These are phyloP conservation scores for Aspergillus proliferans DNA, from an alignment of 2,329 filamentous ascomycete species.

Conservation along the genomic window DNA sequence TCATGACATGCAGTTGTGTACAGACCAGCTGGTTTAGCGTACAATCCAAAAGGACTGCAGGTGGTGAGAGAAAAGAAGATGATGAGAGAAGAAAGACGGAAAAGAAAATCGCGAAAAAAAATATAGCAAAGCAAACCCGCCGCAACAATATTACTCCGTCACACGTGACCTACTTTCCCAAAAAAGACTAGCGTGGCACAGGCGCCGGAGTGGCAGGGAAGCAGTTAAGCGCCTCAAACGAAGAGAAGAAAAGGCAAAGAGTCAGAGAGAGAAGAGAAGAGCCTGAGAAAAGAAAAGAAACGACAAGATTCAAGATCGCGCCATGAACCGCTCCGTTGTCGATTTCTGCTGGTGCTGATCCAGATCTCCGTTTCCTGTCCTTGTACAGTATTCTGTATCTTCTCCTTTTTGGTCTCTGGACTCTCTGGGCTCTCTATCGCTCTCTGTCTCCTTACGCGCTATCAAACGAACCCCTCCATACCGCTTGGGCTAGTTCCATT, in stretches of 20 bases:
- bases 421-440: conserved; percentile 1
- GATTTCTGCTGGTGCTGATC: no score
- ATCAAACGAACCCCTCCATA: no score
- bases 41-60: not conserved
- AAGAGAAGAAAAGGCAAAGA: conserved; percentile 8
- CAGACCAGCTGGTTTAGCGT: no score
- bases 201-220: not conserved
- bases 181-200: conserved; percentile 10
- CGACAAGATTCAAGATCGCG: not conserved
- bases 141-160: conserved; percentile 8
- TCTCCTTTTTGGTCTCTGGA: not conserved
- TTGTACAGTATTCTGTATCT: no score
- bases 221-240: no score
- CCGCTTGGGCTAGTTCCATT: not conserved
- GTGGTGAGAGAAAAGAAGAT: conserved; percentile 1
- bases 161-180: not conserved
- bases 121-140: not conserved
- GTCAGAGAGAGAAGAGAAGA: conserved; percentile 4
- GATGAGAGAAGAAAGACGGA: conserved; percentile 13
- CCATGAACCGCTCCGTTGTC: conserved; percentile 1
- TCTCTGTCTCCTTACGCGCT: not conserved
- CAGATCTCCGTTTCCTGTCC: no score
- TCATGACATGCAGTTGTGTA: not conserved
- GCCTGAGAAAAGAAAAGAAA: no score
- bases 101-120: conserved; percentile 4